Base-by-base conservation (phyloP, 768 basidiomycete genomes). In the Galerina sulciceps region DNA sequence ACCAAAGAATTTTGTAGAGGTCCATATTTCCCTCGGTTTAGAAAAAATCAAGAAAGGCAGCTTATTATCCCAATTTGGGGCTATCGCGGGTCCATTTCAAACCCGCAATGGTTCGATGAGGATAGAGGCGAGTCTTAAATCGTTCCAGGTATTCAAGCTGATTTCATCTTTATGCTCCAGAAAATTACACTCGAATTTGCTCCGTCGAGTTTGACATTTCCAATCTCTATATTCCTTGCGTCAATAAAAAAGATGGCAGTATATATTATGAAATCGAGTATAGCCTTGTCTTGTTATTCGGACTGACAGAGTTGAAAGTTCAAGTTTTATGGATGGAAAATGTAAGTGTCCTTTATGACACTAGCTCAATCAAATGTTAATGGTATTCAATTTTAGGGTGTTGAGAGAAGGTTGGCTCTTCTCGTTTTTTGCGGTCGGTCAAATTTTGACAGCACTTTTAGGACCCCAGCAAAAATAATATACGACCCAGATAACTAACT, bases 251-350 rank as follows among this genome's bases (percentile, higher is more conserved):
- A 5, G 26, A 31, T 31, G 26, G 26, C 26, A 31, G 26, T 31
- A 31, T 8, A 6, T 77, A 69, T 48, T 80, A 70, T 53, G 54
- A 65, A 26, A 60, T 79, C 31, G 62, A 73, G 1, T 80, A 70
- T 55, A 75, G 78, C 13, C 69, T 85, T 6, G 69, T 85, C 8
- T 59, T 86, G 18, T 67, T 79, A 5, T 84, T 86, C 51, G 85
- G 85, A 5, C 60, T 81, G 46, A 85, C 83, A 1, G 85, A 85
- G 58, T 65, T 85, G 60, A 78, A 75, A 56, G 84, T 82, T 0
- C 79, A 82, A 47, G 75, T 85, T 49, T 71, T 75, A 20, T 86
- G 84, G 83, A 68, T 71, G 60, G 81, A 83, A 43, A 74, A 78
- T 47, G 82, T 70, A 22, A 76, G 78, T 57, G 3, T 23, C 49